These are phyloP conservation scores for Smittium culicis DNA, from an alignment of 371 early-diverging fungal genomes.

Conservation along the genomic window DNA sequence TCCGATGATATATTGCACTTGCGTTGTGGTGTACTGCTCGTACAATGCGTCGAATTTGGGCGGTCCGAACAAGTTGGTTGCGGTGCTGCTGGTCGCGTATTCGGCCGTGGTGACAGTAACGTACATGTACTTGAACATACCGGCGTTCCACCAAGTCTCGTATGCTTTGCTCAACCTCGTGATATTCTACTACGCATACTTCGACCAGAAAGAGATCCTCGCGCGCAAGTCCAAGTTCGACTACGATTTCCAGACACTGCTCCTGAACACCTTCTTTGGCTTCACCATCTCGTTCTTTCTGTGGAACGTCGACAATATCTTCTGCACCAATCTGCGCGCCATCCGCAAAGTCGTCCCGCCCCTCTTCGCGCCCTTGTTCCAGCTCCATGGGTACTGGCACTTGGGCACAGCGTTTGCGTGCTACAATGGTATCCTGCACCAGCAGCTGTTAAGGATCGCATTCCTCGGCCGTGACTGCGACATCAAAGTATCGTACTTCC, in stretches of 20 bases:
- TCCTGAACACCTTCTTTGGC: constrained; percentile 31
- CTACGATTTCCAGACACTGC: constrained; percentile 25
- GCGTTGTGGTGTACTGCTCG: constrained; percentile 32
- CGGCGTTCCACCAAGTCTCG: constrained; percentile 58
- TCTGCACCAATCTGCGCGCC: constrained; percentile 40
- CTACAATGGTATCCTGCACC: constrained; percentile 36
- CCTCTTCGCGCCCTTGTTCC: constrained; percentile 39
- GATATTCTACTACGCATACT: constrained; percentile 35
- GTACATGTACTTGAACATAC: constrained; percentile 49
- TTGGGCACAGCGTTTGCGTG: constrained; percentile 46
- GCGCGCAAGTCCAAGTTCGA: constrained; percentile 25
- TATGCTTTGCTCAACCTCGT: constrained; percentile 41
- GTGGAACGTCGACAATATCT: constrained; percentile 69
- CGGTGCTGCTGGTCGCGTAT: constrained; percentile 35
- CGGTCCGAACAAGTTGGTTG: constrained; percentile 27
- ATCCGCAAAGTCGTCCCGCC: constrained; percentile 37
- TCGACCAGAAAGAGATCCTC: constrained; percentile 27
- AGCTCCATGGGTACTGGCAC: constrained; percentile 81
- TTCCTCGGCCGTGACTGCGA: constrained; percentile 23
- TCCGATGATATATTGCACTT: constrained; percentile 36
- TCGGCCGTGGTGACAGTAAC: constrained; percentile 43
- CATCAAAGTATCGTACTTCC: constrained; percentile 17
- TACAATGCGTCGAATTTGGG: constrained; percentile 35
- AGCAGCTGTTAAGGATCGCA: constrained; percentile 37
- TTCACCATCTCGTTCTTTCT: constrained; percentile 46